Conservation (phyloP, 805 yeast genomes). For the Dipodascus geniculatus region DNA sequence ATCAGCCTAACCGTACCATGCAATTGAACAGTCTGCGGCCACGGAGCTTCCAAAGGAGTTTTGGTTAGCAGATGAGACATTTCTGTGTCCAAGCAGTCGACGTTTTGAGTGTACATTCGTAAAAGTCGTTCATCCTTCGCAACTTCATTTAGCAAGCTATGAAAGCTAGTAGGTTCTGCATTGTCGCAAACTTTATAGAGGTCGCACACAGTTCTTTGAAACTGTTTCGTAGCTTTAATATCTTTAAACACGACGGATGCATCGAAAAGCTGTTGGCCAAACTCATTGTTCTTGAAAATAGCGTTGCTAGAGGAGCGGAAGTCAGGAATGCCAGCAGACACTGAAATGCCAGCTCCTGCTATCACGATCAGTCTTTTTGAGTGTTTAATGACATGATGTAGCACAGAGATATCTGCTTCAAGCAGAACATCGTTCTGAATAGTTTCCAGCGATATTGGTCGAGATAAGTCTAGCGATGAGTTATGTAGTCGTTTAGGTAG, state of each 20-base stretch:
- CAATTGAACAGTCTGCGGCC: slow-evolving; percentile 58
- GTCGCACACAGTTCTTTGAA: slow-evolving; percentile 63
- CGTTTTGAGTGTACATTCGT: slow-evolving; percentile 78
- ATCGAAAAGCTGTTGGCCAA: slow-evolving; percentile 69
- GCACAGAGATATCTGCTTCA: slow-evolving; percentile 27
- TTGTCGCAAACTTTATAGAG: slow-evolving; percentile 42
- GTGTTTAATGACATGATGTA: slow-evolving; percentile 41
- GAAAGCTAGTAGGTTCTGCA: slow-evolving; percentile 68
- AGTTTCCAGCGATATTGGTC: neutral
- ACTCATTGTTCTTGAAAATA: slow-evolving; percentile 39
- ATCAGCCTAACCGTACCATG: slow-evolving; percentile 72
- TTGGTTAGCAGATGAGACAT: slow-evolving; percentile 37
- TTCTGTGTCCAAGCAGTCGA: slow-evolving; percentile 65
- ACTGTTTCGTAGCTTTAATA: slow-evolving; percentile 44
- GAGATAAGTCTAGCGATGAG: neutral
- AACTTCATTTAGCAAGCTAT: slow-evolving; percentile 45
- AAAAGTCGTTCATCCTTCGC: slow-evolving; percentile 52
- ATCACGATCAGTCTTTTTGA: slow-evolving; percentile 52
- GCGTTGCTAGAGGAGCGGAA: slow-evolving; percentile 67
- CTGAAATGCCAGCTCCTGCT: slow-evolving; percentile 87
- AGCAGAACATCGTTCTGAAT: neutral
- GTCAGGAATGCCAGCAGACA: slow-evolving; percentile 85
- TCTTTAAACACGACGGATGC: slow-evolving; percentile 63
- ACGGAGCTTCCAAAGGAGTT: neutral
- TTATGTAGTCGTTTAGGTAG: neutral